Base-by-base conservation (phyloP, 805 yeast genomes). In the Cyberlindnera euphorbiae region DNA sequence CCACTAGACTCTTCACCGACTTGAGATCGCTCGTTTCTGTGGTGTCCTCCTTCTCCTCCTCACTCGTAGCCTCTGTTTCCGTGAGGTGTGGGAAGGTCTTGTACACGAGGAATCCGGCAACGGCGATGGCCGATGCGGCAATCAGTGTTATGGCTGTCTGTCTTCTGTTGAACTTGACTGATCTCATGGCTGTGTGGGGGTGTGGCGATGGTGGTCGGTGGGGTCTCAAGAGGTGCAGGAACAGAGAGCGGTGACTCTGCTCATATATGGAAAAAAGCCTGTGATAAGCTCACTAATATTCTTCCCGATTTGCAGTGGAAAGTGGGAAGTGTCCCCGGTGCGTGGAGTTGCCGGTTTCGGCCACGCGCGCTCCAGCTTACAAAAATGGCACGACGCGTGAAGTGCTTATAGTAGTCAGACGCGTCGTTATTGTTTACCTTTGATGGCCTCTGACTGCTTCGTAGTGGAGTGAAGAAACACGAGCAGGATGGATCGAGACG, bases 61-160 rank as follows among this genome's bases (percentile, higher is more conserved):
- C 17, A 24, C 32, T 33, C 21, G 22, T 17, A n/a, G 6, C 17
- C 16, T 36, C 26, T 28, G 28, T 31, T 19, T 30, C 35, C 13
- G 32, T 27, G n/a, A 46, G 27, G 30, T 44, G 45, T 25, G 46
- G 48, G 32, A 26, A 44, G 5, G 46, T 47, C 38, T 47, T 43
- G 34, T 27, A 39, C 25, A 50, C 28, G 23, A 43, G 21, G 19
- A 27, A 47, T 5, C 51, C 45, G 17, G 41, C 37, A 11, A 41
- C 40, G 15, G 45, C 36, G 16, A 46, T 28, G 9, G 45, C 48
- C n/a, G 36, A 30, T 7, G 41, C 39, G 9, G 48, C 41, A 9
- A 37, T 45, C 4, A 38, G 24, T 2, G 33, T 32, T 12, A 45
- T 18, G 6, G 42, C 22, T 4, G 43, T 25, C 24, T 42, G 40